A percentile compares a stretch with the other conserved stretches of the same genome.
Conservation (phyloP, 306 rosid species). For the Citrullus amarus region DNA sequence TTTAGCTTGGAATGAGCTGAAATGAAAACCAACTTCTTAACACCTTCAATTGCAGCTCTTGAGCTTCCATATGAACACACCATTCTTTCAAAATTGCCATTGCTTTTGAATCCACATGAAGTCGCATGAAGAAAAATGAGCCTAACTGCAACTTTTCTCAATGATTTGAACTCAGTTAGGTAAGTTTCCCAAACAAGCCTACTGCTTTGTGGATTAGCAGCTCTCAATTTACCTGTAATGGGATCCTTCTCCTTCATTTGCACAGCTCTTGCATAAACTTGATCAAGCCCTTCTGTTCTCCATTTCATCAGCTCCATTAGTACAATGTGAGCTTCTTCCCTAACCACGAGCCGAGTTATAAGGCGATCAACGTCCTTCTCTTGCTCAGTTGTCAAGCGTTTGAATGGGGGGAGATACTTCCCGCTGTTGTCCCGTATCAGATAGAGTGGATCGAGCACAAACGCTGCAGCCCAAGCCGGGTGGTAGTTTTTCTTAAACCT, state of each 20-base stretch:
- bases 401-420: constrained; percentile 53
- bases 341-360: constrained; percentile 41
- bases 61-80: constrained; percentile 36
- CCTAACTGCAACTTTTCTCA: constrained; percentile 57
- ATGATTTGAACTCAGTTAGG: constrained; percentile 42
- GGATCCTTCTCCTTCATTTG: constrained; percentile 58
- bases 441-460: constrained; percentile 51
- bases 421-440: constrained; percentile 40
- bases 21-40: constrained; percentile 44
- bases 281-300: constrained; percentile 69
- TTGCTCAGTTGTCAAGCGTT: constrained; percentile 36
- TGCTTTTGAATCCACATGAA: constrained; percentile 46
- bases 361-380: constrained; percentile 56
- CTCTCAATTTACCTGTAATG: constrained; percentile 37
- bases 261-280: constrained; percentile 48
- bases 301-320: constrained; percentile 66
- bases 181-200: constrained; percentile 60
- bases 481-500: constrained; percentile 49
- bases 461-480: constrained; percentile 66
- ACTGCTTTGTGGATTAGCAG: constrained; percentile 52
- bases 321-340: constrained; percentile 50
- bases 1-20: constrained; percentile 57
- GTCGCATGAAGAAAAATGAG: constrained; percentile 59
- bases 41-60: constrained; percentile 28
- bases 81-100: constrained; percentile 44